These are phyloP conservation scores for Mycena rebaudengoi DNA, from an alignment of 768 basidiomycete species.

Conservation along the genomic window DNA sequence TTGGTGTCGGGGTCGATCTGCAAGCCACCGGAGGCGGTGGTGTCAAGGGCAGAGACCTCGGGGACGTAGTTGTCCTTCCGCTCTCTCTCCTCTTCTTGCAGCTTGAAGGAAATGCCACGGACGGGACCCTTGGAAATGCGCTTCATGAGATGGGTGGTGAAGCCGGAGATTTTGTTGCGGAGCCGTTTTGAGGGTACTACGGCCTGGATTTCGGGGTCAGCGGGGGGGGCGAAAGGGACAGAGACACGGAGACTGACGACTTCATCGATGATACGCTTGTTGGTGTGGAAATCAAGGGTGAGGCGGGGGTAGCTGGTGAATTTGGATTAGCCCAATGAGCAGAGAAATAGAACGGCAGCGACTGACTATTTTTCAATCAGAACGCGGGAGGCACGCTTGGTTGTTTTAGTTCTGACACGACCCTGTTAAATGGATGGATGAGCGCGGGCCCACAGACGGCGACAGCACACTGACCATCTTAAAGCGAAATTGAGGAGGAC, in stretches of 20 bases:
- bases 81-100: constrained; percentile 99
- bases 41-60: constrained; percentile 95
- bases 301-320: constrained; percentile 90
- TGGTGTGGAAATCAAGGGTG: constrained; percentile 99
- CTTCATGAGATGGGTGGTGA: constrained; percentile 99
- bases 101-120: constrained; percentile 99
- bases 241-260: constrained; percentile 64
- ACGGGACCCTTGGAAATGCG: constrained; percentile 98
- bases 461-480: constrained; percentile 26
- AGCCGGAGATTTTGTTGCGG: constrained; percentile 99
- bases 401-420: constrained; percentile 99
- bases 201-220: constrained; percentile 57
- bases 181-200: constrained; percentile 98
- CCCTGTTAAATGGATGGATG: constrained; percentile 62
- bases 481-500: background rate
- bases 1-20: constrained; percentile 95
- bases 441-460: constrained; percentile 6
- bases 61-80: constrained; percentile 99
- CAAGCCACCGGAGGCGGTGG: constrained; percentile 66
- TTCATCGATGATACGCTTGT: constrained; percentile 99
- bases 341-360: background rate
- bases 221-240: background rate
- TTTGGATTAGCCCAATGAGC: too few species aligned
- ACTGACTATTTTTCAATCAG: constrained; percentile 99
- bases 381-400: constrained; percentile 98